Percentiles rank a stretch among this genome's conserved stretches.
Evolutionary conservation across 345 rosid species (phyloP).

Genomic region (Brassica juncea): DNA sequence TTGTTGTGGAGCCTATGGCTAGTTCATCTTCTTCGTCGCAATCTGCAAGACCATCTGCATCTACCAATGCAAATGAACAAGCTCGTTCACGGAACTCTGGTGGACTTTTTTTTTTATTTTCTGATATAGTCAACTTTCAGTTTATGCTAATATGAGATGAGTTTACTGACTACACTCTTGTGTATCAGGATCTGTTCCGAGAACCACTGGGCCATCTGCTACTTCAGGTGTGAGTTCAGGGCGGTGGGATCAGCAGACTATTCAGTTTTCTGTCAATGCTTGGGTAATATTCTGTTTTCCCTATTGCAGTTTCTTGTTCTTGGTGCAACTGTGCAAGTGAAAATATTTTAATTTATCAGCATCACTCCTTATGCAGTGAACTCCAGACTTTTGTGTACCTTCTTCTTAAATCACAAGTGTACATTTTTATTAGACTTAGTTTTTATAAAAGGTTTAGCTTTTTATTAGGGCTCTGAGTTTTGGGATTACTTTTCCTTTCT

Average conservation of each 20-base stretch:
- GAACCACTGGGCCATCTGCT: conserved; percentile 64
- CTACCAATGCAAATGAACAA: conserved; percentile 53
- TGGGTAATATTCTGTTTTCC: conserved; percentile 61
- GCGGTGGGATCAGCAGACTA: conserved; percentile 87
- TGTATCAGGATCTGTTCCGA: conserved; percentile 65
- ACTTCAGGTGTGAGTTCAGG: conserved; percentile 58
- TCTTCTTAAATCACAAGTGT: background rate
- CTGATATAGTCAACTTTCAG: background rate
- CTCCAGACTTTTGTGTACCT: background rate
- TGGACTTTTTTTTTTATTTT: conserved; percentile 7
- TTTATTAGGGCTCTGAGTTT: background rate
- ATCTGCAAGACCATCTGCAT: conserved; percentile 58
- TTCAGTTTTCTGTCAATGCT: conserved; percentile 96
- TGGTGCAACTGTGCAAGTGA: background rate
- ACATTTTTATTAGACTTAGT: background rate
- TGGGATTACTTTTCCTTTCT: background rate
- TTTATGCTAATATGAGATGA: background rate
- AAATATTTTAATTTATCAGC: background rate
- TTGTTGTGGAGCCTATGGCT: conserved; percentile 79
- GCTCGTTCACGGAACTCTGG: conserved; percentile 62
- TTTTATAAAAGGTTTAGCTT: background rate
- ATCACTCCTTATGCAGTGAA: background rate
- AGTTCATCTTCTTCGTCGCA: conserved; percentile 52
- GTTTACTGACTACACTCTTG: conserved; percentile 5
- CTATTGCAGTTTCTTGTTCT: background rate